Evolutionary conservation across 805 yeast genomes (phyloP), one percentile per base, ranked within the genome.

Genomic region (Wickerhamomyces pijperi): DNA sequence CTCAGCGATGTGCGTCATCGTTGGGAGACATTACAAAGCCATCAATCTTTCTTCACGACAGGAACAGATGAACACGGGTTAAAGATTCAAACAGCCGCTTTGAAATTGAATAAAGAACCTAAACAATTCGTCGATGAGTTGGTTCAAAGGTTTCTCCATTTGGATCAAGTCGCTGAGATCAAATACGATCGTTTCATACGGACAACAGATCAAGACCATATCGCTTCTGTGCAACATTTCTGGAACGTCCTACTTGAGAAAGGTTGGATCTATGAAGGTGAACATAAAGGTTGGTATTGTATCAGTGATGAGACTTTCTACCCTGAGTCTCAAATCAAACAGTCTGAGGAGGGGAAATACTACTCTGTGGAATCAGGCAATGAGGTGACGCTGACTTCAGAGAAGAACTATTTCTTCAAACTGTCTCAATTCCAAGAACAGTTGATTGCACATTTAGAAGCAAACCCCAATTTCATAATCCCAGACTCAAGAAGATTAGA

Each of bases 51-150:
- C 43, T 71, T 88, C 52, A 73, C 84, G 6, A 92, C 97, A 0
- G 98, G 98, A 0, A 88, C 97, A 0, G 98, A 92, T 57, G 98
- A 92, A 59, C 98, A 92, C 57, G 98, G 98, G 0, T 61, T 87
- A 39, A 92, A 92, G 63, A 90, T 90, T 23, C 94, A 85, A 50
- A 67, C 73, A n/a, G 97, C 94, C 0, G 94, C 96, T 0, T 65
- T 63, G 23, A 65, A 64, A 41, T 68, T 66, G 6, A 67, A 68
- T 0, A 54, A 58, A n/a, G 61, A 62, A 1, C 85, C 96, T 1
- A 70, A 79, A 50, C 53, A 57, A 34, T 82, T 88, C 49, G 94
- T 87, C 18, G 95, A 90, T 54, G 60, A 60, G 13, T 70, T 85
- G 3, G 73, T 85, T 1, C 53, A 60, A 4, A 76, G 75, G 40